These are phyloP conservation scores for Panaeolus cyanescens DNA, from an alignment of 768 basidiomycete species.

Conservation along the genomic window DNA sequence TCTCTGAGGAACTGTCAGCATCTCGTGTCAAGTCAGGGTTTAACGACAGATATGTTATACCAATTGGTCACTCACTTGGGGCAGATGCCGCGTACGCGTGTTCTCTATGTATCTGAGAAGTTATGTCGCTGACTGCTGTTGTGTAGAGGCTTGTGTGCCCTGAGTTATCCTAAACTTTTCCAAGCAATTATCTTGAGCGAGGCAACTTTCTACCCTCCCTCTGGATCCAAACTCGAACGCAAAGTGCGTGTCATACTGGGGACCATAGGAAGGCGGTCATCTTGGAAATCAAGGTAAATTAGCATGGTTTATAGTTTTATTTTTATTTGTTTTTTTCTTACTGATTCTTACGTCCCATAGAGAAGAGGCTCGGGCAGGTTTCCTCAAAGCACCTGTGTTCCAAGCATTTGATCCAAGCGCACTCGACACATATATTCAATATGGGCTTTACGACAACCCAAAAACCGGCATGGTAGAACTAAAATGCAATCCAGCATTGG, in stretches of 20 bases:
- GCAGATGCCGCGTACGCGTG: conserved; percentile 21
- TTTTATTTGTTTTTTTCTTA: background rate
- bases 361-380: conserved; percentile 21
- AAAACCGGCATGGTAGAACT: conserved; percentile 20
- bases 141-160: conserved; percentile 18
- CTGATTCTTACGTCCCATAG: conserved; percentile 6
- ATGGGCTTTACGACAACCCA: conserved; percentile 21
- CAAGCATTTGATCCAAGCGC: conserved; percentile 21
- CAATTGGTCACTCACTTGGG: conserved; percentile 26
- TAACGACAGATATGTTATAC: conserved; percentile 15
- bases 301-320: background rate
- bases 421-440: conserved; percentile 19
- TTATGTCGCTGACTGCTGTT: background rate
- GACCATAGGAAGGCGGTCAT: conserved; percentile 20
- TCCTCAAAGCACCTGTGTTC: conserved; percentile 22
- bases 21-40: conserved; percentile 17
- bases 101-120: background rate
- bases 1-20: conserved; percentile 3
- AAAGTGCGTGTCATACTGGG: conserved; percentile 7
- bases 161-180: conserved; percentile 24
- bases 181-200: conserved; percentile 18
- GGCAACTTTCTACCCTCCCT: conserved; percentile 19
- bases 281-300: conserved; percentile 28
- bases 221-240: conserved; percentile 3
- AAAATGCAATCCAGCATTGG: conserved; percentile 21